A percentile compares a stretch with the other conserved stretches of the same genome.
phyloP scores from a whole-genome alignment of 2,329 filamentous ascomycete genomes.

The Basipetospora sp. region DNA sequence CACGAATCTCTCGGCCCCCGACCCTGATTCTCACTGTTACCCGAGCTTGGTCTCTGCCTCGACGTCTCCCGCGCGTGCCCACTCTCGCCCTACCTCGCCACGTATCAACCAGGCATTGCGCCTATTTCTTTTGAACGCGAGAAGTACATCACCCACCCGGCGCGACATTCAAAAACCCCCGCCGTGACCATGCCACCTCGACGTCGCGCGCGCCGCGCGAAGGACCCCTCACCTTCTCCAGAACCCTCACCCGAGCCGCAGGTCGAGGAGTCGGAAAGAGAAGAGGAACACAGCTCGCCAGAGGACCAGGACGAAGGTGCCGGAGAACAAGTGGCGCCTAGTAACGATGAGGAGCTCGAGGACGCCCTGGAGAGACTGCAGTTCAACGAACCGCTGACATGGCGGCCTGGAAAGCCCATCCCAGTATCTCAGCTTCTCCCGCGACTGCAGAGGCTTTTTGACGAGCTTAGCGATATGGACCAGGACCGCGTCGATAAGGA shows the following conservation, averaged over 20 bases:
- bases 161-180: not conserved
- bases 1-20: too few species aligned
- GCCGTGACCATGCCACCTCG: slow-evolving; percentile 37
- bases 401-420: slow-evolving; percentile 84
- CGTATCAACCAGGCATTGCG: too few species aligned
- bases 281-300: slow-evolving; percentile 2
- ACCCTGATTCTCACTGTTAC: too few species aligned
- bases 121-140: not conserved
- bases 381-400: slow-evolving; percentile 78
- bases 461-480: slow-evolving; percentile 72
- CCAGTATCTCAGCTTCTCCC: slow-evolving; percentile 66
- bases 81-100: too few species aligned
- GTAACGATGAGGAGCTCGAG: slow-evolving; percentile 5
- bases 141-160: too few species aligned
- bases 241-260: slow-evolving; percentile 2
- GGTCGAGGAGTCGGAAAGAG: slow-evolving; percentile 6
- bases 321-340: slow-evolving; percentile 7
- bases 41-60: too few species aligned
- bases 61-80: too few species aligned
- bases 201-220: slow-evolving; percentile 61
- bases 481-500: slow-evolving; percentile 72
- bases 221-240: slow-evolving; percentile 49
- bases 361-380: slow-evolving; percentile 34
- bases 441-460: slow-evolving; percentile 64
- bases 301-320: too few species aligned